Evolutionary conservation across 495 filamentous ascomycete genomes (phyloP).

Genomic region (Glutinoglossum americanum): DNA sequence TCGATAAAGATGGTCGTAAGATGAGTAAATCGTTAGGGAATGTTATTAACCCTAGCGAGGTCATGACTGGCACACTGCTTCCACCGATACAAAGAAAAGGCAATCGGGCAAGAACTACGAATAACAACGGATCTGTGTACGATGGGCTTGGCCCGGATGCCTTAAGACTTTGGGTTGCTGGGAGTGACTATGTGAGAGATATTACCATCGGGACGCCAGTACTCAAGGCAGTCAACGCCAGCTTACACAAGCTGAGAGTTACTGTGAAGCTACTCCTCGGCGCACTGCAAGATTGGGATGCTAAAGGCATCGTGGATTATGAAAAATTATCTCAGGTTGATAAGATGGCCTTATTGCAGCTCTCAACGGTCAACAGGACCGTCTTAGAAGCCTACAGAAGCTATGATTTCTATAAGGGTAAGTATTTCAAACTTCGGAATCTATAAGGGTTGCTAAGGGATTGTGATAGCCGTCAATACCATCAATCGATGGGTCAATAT

Average conservation of each 20-base stretch:
- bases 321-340: constrained; percentile 32
- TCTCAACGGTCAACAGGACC: constrained; percentile 34
- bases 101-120: constrained; percentile 24
- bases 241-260: constrained; percentile 64
- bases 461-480: constrained; percentile 26
- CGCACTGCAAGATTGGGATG: constrained; percentile 40
- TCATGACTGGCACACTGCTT: constrained; percentile 59
- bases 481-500: constrained; percentile 61
- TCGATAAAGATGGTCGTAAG: constrained; percentile 75
- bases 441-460: background rate
- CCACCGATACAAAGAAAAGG: constrained; percentile 34
- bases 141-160: constrained; percentile 58
- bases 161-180: constrained; percentile 79
- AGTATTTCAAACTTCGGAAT: background rate
- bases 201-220: constrained; percentile 55
- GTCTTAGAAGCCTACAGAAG: constrained; percentile 40
- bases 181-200: constrained; percentile 77
- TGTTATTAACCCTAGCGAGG: constrained; percentile 53
- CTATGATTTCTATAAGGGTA: constrained; percentile 57
- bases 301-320: constrained; percentile 17
- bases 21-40: constrained; percentile 99
- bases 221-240: constrained; percentile 48
- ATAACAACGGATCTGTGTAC: constrained; percentile 23
- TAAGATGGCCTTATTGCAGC: constrained; percentile 53
- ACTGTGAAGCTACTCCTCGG: constrained; percentile 79